Base-by-base conservation (phyloP, 2,329 filamentous ascomycete genomes). In the Daldinia eschscholtzii region DNA sequence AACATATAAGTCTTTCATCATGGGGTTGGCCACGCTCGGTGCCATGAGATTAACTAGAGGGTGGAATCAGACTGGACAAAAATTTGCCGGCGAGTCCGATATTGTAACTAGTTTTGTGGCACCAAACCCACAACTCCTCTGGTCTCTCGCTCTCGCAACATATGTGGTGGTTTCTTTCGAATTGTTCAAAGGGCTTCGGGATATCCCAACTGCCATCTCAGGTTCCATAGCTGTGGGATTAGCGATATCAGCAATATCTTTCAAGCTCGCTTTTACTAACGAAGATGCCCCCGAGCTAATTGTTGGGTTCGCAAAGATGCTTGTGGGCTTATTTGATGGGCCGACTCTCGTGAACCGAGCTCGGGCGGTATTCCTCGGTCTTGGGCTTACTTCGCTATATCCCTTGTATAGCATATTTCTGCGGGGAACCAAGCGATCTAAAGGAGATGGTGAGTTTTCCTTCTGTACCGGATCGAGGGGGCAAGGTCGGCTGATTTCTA, bases 21-120 rank as follows among this genome's bases (percentile, higher is more conserved):
- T 78, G 6, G 71, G 77, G 1, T 42, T 87, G 13, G 74, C 85
- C 35, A 83, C 92, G 0, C 83, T 95, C 6, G 75, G 85, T 1
- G 81, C 88, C 6, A 86, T 93, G 60, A 88, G 94, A 39, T 74
- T 97, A 2, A 82, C 89, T 41, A 85, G 93, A 48, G 87, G 91
- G 63, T 99, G 95, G 95, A 98, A 98, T 76, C 96, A 98, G 79
- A 98, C 96, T 0, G 96, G 96, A 4, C 95, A 98, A 77, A 99
- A 99, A 79, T 94, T 93, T 74, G 92, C 96, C 1, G 94, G 94
- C n/a, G 92, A 91, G 42, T 89, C 93, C 28, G 96, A 98, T 76
- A 92, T 98, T 52, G 92, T 92, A 70, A 93, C 91, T 66, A 83
- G 80, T 4, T 91, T 93, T 76, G 83, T 97, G 61, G 82, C 86